Conservation (phyloP, 202 grass and related monocot genomes). For the Panicum virgatum region DNA sequence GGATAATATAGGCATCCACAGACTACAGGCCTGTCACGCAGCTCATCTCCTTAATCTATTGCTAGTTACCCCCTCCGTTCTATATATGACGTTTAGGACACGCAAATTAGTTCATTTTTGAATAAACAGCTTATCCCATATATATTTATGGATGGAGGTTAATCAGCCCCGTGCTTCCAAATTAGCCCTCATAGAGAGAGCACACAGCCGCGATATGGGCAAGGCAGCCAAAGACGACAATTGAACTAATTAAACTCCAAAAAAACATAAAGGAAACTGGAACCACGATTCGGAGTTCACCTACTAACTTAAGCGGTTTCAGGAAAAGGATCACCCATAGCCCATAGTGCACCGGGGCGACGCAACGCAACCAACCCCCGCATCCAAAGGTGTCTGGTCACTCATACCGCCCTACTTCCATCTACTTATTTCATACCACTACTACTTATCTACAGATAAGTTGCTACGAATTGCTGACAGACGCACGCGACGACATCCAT, state of each 20-base stretch:
- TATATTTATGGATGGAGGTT: no score
- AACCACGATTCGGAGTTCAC: neutral
- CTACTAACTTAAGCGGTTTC: neutral
- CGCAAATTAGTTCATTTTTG: no score
- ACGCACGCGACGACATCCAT: slow-evolving; percentile 1
- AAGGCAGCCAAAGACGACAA: neutral
- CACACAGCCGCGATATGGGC: neutral
- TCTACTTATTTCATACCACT: slow-evolving; percentile 17
- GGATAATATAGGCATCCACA: no score
- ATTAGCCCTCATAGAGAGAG: no score
- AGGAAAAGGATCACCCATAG: neutral
- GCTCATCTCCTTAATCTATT: no score
- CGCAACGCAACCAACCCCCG: neutral
- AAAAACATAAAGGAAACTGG: neutral
- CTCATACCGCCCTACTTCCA: slow-evolving; percentile 8
- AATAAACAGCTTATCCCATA: no score
- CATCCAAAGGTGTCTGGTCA: neutral
- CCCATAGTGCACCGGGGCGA: neutral
- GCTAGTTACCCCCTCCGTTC: no score
- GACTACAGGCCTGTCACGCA: no score
- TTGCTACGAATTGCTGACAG: neutral
- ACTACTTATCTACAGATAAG: slow-evolving; percentile 4
- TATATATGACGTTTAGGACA: no score
- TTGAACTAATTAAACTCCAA: neutral
- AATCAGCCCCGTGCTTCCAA: no score